Evolutionary conservation across 345 rosid species (phyloP).

Genomic region (Erysimum cheiranthoides): DNA sequence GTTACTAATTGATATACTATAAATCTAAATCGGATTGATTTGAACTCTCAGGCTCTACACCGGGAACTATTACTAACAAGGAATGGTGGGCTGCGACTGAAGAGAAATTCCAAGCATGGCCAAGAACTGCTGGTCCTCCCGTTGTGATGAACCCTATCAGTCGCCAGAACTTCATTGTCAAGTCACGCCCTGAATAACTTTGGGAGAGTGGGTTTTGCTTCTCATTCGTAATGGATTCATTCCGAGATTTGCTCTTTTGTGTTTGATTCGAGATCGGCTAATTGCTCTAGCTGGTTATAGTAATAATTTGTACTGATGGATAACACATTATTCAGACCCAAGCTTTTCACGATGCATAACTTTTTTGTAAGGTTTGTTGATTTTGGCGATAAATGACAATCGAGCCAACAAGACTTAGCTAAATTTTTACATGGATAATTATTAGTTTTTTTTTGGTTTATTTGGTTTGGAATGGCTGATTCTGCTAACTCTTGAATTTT

Average conservation of each 20-base stretch:
- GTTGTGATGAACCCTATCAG: conserved; percentile 95
- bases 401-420: conserved; percentile 10
- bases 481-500: no score
- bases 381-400: conserved; percentile 28
- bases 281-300: conserved; percentile 30
- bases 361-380: conserved; percentile 34
- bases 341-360: conserved; percentile 6
- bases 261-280: conserved; percentile 29
- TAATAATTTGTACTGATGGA: conserved; percentile 35
- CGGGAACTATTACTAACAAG: conserved; percentile 67
- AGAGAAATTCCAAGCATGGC: conserved; percentile 94
- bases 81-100: conserved; percentile 87
- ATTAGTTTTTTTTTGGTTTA: background rate
- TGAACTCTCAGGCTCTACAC: conserved; percentile 58
- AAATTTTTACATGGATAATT: background rate
- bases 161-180: conserved; percentile 92
- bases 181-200: conserved; percentile 50
- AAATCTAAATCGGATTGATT: background rate
- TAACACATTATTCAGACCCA: conserved; percentile 35
- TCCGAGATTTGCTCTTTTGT: conserved; percentile 11
- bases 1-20: background rate
- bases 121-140: conserved; percentile 92
- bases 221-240: conserved; percentile 38
- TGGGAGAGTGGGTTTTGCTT: background rate
- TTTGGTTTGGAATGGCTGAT: background rate